Evolutionary conservation across 768 basidiomycete species (phyloP).

Genomic region (Naganishia vaughanmartiniae): DNA sequence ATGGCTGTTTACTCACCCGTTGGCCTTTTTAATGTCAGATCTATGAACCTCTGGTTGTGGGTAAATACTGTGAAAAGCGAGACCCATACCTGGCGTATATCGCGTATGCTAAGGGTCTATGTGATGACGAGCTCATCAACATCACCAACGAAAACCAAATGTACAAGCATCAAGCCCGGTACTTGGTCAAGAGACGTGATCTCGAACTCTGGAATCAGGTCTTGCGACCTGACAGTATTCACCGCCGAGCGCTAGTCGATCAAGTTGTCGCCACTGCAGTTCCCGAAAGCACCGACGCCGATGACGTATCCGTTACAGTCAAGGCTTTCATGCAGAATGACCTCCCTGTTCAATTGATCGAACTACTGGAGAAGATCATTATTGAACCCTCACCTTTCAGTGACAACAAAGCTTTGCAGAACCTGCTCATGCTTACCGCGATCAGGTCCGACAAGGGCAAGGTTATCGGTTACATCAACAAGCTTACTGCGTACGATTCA

Average conservation of each 20-base stretch:
- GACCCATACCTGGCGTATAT: slow-evolving; percentile 99
- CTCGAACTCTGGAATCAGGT: slow-evolving; percentile 97
- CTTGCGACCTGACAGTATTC: slow-evolving; percentile 78
- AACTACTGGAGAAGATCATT: slow-evolving; percentile 96
- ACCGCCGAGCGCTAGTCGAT: slow-evolving; percentile 90
- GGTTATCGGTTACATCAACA: slow-evolving; percentile 96
- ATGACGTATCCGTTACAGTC: slow-evolving; percentile 97
- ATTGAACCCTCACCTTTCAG: slow-evolving; percentile 95
- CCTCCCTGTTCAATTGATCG: slow-evolving; percentile 93
- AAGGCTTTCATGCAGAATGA: slow-evolving; percentile 97
- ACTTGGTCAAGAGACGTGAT: slow-evolving; percentile 91
- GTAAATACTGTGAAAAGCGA: slow-evolving; percentile 98
- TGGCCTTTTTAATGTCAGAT: slow-evolving; percentile 57
- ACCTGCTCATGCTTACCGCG: slow-evolving; percentile 87
- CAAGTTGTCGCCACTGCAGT: slow-evolving; percentile 91
- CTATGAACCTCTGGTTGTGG: slow-evolving; percentile 94
- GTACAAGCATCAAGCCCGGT: slow-evolving; percentile 99
- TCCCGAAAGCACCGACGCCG: slow-evolving; percentile 94
- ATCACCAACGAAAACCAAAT: slow-evolving; percentile 99
- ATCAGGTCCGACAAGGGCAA: slow-evolving; percentile 98
- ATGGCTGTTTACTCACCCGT: background rate
- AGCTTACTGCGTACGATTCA: slow-evolving; percentile 89
- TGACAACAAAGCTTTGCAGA: slow-evolving; percentile 95
- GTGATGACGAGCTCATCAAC: slow-evolving; percentile 91
- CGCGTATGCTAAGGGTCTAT: slow-evolving; percentile 97